Conservation (phyloP, 116 monocot genomes). For the Cymodocea nodosa region DNA sequence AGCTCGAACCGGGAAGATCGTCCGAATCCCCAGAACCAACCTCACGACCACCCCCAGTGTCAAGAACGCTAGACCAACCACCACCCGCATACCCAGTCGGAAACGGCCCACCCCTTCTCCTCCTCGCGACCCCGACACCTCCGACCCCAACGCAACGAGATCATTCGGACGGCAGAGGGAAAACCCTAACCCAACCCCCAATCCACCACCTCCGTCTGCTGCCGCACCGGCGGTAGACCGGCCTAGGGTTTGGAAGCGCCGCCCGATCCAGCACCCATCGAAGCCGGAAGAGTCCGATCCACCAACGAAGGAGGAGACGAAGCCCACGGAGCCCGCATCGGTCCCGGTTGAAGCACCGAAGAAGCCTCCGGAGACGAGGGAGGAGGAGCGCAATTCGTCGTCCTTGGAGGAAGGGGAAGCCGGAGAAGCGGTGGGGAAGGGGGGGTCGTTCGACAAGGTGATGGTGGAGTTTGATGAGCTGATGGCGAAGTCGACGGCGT, state of each 20-base stretch:
- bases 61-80: background rate
- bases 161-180: background rate
- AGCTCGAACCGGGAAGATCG: background rate
- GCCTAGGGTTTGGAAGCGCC: background rate
- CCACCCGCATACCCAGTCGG: background rate
- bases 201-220: background rate
- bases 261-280: background rate
- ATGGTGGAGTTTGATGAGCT: background rate
- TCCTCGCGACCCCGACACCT: background rate
- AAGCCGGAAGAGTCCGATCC: background rate
- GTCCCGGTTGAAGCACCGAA: background rate
- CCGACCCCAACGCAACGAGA: background rate
- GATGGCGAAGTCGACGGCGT: constrained; percentile 6
- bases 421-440: background rate
- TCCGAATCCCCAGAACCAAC: background rate
- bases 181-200: background rate
- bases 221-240: background rate
- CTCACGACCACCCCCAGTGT: background rate
- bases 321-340: background rate
- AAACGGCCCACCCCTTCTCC: background rate
- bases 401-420: constrained; percentile 1
- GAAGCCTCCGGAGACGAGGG: too few species aligned
- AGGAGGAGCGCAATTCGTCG: too few species aligned
- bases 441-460: background rate
- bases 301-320: background rate